Evolutionary conservation across 345 rosid genomes (phyloP).

Genomic region (Psidium guajava): DNA sequence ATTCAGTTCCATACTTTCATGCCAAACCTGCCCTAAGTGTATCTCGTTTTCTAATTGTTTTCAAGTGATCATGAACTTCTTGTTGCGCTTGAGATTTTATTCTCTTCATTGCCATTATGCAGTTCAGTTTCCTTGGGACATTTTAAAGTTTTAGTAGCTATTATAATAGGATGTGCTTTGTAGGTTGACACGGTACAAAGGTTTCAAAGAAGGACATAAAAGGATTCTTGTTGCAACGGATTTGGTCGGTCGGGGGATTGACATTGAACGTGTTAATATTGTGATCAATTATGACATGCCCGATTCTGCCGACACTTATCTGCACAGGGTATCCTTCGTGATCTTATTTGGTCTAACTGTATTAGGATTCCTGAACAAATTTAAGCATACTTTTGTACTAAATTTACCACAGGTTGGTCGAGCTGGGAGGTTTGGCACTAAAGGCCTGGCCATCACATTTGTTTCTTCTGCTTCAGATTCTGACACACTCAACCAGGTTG

Average conservation of each 20-base stretch:
- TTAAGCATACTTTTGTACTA: background rate
- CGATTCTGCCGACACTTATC: slow-evolving; percentile 94
- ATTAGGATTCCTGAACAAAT: background rate
- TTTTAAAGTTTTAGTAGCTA: background rate
- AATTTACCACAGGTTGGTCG: slow-evolving; percentile 63
- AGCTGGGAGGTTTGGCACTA: slow-evolving; percentile 99
- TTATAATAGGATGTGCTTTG: background rate
- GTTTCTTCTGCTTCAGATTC: slow-evolving; percentile 90
- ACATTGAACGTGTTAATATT: slow-evolving; percentile 95
- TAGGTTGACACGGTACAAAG: slow-evolving; percentile 94
- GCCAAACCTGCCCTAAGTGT: background rate
- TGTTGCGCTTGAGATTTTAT: background rate
- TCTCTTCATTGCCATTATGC: background rate
- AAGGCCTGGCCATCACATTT: slow-evolving; percentile 95
- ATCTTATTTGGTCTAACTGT: background rate
- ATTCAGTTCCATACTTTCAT: background rate
- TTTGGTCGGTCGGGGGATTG: slow-evolving; percentile 95
- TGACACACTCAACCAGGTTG: slow-evolving; percentile 89
- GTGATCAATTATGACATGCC: slow-evolving; percentile 99
- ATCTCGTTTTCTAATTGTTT: background rate
- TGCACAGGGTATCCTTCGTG: slow-evolving; percentile 60
- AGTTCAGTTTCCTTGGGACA: background rate
- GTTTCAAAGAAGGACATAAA: slow-evolving; percentile 97
- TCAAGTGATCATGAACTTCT: background rate
- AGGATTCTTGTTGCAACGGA: slow-evolving; percentile 97